Base-by-base conservation (phyloP, 2,329 filamentous ascomycete species). In the Fusarium sambucinum region DNA sequence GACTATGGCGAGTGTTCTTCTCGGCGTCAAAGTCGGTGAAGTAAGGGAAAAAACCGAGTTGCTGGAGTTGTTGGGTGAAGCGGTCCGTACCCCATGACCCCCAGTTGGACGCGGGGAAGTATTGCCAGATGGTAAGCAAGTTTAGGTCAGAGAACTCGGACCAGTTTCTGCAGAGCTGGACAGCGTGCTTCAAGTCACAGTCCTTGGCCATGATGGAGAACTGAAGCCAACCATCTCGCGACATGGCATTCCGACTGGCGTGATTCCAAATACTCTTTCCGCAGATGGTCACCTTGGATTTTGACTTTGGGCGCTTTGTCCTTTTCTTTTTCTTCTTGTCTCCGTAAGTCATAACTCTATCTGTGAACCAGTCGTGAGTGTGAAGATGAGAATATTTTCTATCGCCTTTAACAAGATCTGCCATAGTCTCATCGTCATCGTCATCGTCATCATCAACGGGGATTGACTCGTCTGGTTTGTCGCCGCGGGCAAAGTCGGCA, bases 141-240 rank as follows among this genome's bases (percentile, higher is more conserved):
- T 69, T 76, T 2, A 76, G 59, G 6, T 76, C 74, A 0, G 71
- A 69, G 25, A 76, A 76, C n/a, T 76, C 74, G 17, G 51, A 38
- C 74, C 74, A 76, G 58, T 76, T 76, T 19, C 74, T 73, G 55
- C 74, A 76, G 1, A 76, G 68, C 35, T 72, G 68, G 33, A 76
- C 68, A 4, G 74, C 73, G 30, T 76, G 63, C 19, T 74, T 69
- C 4, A 76, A 51, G 11, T 73, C 59, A 14, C 74, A 76, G 19
- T 75, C 74, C 23, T 76, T 76, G 3, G 74, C 74, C 41, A 76
- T 70, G 47, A 75, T 59, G 4, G 72, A 74, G 47, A 76, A 76
- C n/a, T 76, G 74, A 6, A 76, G 64, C 74, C 74, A 76, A 4
- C 74, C 73, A n/a, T 76, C 74, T 51, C 74, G 64, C 3, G 74